Evolutionary conservation across 345 rosid genomes (phyloP).

Genomic region (Ailanthus altissimus): DNA sequence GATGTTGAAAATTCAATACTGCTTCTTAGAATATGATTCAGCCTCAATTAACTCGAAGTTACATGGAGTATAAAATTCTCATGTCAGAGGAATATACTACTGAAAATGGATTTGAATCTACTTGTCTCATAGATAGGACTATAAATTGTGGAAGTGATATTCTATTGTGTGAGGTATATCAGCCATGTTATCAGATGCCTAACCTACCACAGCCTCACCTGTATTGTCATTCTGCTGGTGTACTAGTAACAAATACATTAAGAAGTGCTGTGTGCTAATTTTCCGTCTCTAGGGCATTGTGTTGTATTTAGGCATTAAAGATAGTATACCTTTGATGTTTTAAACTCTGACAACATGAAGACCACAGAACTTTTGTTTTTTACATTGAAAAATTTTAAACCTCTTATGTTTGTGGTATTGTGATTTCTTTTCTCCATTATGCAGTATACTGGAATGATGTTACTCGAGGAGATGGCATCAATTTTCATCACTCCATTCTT

Average conservation of each 20-base stretch:
- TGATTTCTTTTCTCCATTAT: conserved; percentile 19
- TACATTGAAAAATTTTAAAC: conserved; percentile 3
- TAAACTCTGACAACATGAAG: neutral
- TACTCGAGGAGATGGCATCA: conserved; percentile 96
- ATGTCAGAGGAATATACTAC: neutral
- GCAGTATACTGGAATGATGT: conserved; percentile 97
- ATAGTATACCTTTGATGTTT: neutral
- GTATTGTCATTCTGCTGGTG: neutral
- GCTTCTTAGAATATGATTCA: neutral
- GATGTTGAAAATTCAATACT: conserved; percentile 7
- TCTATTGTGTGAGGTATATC: neutral
- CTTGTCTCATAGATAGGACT: neutral
- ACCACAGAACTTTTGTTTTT: neutral
- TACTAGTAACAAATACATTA: neutral
- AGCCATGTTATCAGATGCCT: neutral
- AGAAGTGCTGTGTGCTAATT: neutral
- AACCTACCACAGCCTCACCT: neutral
- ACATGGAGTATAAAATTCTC: neutral
- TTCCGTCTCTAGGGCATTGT: conserved; percentile 4
- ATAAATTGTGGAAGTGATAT: neutral
- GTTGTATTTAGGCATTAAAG: conserved; percentile 4
- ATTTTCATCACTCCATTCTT: conserved; percentile 92
- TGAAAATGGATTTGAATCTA: neutral
- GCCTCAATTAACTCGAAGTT: neutral
- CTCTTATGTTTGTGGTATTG: conserved; percentile 4